A percentile compares a stretch with the other conserved stretches of the same genome.
These are phyloP conservation scores for Colletotrichum plurivorum DNA, from an alignment of 2,329 filamentous ascomycete species.

Conservation along the genomic window DNA sequence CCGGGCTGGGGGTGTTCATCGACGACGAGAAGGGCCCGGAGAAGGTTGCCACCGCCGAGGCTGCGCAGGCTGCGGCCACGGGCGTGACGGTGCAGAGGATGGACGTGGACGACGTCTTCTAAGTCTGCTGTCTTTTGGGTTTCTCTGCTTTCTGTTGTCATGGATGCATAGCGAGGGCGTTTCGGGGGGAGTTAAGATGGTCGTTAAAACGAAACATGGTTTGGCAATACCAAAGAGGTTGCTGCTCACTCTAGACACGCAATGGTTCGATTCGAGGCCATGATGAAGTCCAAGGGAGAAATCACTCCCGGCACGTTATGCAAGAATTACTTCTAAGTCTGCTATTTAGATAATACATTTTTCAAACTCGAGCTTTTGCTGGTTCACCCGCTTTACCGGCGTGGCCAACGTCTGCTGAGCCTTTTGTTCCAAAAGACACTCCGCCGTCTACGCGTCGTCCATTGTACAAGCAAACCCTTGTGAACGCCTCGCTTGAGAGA, in stretches of 20 bases:
- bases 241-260: not conserved
- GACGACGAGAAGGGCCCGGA: constrained; percentile 77
- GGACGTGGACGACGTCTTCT: constrained; percentile 60
- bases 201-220: not conserved
- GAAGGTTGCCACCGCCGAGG: constrained; percentile 50
- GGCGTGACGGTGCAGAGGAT: constrained; percentile 55
- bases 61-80: constrained; percentile 52
- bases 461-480: constrained; percentile 42
- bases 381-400: constrained; percentile 4
- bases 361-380: constrained; percentile 17
- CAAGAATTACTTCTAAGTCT: constrained; percentile 40
- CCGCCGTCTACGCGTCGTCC: constrained; percentile 44
- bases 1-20: constrained; percentile 89
- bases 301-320: constrained; percentile 12
- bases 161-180: constrained; percentile 48
- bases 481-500: constrained; percentile 52
- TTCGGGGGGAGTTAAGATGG: constrained; percentile 17
- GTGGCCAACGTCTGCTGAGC: not conserved
- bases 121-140: constrained; percentile 20
- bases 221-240: not conserved
- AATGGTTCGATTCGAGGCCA: not conserved
- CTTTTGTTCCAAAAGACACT: constrained; percentile 23
- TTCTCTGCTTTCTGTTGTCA: constrained; percentile 4
- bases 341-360: constrained; percentile 40
- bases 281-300: not conserved